These are phyloP conservation scores for Cubamyces lactineus DNA, from an alignment of 768 basidiomycete genomes.

Conservation along the genomic window DNA sequence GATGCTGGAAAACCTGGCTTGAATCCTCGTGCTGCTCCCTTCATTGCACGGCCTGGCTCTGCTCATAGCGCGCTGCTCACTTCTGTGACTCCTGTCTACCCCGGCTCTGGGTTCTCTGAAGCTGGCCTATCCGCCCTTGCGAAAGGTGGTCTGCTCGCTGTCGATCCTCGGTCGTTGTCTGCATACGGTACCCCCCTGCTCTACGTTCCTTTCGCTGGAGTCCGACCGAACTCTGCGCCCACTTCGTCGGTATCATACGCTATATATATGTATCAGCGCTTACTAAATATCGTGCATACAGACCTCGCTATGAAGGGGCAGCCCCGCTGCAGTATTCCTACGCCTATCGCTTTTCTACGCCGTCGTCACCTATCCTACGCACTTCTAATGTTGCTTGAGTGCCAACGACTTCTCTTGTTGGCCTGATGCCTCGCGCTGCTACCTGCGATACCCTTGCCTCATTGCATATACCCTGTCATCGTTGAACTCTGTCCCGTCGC, in stretches of 20 bases:
- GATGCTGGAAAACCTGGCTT: slow-evolving; percentile 29
- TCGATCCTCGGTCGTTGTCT: slow-evolving; percentile 23
- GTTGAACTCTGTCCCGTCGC: background rate
- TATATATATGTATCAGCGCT: background rate
- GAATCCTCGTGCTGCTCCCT: slow-evolving; percentile 39
- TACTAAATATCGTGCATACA: background rate
- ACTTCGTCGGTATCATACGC: slow-evolving; percentile 22
- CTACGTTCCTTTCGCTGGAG: slow-evolving; percentile 25
- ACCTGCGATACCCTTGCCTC: background rate
- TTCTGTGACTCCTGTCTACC: slow-evolving; percentile 20
- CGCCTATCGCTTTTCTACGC: slow-evolving; percentile 12
- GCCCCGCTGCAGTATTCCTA: slow-evolving; percentile 8
- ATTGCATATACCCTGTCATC: slow-evolving; percentile 2
- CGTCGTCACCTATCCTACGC: slow-evolving; percentile 11
- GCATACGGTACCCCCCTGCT: slow-evolving; percentile 24
- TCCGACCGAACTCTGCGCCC: slow-evolving; percentile 34
- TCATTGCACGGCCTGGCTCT: slow-evolving; percentile 26
- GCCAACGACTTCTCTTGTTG: too few species aligned
- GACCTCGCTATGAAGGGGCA: slow-evolving; percentile 18
- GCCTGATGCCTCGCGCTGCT: background rate
- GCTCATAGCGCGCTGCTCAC: slow-evolving; percentile 8
- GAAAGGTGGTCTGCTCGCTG: slow-evolving; percentile 22
- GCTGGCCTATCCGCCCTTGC: slow-evolving; percentile 14
- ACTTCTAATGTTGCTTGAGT: slow-evolving; percentile 1
- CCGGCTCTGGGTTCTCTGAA: slow-evolving; percentile 17